Percentiles rank a stretch among this genome's conserved stretches.
Evolutionary conservation across 1,284 basidiomycete genomes (phyloP).

Genomic region (Rhodotorula sp.): DNA sequence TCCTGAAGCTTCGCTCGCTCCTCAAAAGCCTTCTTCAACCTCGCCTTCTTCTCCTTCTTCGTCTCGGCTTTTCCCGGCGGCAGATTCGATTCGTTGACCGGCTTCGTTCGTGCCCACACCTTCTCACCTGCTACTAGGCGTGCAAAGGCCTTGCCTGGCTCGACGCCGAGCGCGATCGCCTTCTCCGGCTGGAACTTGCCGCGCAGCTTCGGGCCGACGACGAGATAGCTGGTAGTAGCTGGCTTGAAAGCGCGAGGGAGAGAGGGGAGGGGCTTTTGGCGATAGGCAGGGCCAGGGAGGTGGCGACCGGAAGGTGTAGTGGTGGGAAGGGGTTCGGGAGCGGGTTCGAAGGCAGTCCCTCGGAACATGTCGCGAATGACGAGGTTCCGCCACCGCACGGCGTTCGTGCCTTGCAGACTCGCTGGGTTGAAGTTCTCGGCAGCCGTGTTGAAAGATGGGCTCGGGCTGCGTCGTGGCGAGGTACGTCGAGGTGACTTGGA

Average conservation of each 20-base stretch:
- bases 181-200: slow-evolving; percentile 79
- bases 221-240: slow-evolving; percentile 58
- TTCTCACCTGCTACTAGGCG: slow-evolving; percentile 51
- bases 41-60: slow-evolving; percentile 6
- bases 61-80: background rate
- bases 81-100: too few species aligned
- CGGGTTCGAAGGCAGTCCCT: slow-evolving; percentile 38
- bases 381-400: slow-evolving; percentile 40
- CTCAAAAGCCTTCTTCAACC: background rate
- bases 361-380: slow-evolving; percentile 47
- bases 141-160: slow-evolving; percentile 56
- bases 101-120: slow-evolving; percentile 41
- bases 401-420: slow-evolving; percentile 33
- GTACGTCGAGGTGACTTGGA: slow-evolving; percentile 27
- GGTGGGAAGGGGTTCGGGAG: slow-evolving; percentile 23
- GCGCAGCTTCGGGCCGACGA: slow-evolving; percentile 70
- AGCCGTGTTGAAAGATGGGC: slow-evolving; percentile 3
- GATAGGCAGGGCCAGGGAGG: slow-evolving; percentile 36
- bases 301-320: slow-evolving; percentile 32
- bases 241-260: slow-evolving; percentile 19
- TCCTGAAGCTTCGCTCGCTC: slow-evolving; percentile 7
- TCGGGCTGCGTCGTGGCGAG: background rate
- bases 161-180: slow-evolving; percentile 66
- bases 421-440: slow-evolving; percentile 37
- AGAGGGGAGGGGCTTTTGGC: slow-evolving; percentile 23